Evolutionary conservation across 805 yeast genomes (phyloP), one percentile per base, ranked within the genome.

Genomic region (Candida loeiensis): DNA sequence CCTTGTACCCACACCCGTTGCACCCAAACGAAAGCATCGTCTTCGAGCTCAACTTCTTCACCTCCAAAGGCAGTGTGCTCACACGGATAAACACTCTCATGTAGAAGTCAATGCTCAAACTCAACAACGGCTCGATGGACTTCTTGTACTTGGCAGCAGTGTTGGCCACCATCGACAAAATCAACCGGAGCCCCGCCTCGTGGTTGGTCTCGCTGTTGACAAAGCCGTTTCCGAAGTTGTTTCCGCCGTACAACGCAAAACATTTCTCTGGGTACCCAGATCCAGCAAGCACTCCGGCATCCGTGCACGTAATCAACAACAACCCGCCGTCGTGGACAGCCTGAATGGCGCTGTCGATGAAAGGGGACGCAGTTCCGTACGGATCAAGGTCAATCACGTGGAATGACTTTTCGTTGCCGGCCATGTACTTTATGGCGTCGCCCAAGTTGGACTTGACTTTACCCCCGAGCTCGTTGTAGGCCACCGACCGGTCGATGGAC

Each of bases 261-360:
- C 98, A 91, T 63, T 93, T 93, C 53, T 93, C 99, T 0, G 98
- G 97, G 59, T 91, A 91, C 11, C 95, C 95, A 47, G 83, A 82
- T 14, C 99, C 99, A 1, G 98, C 98, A 39, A 93, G 71, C 1
- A 93, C 96, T 0, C 95, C 95, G 12, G 95, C 74, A 64, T 93
- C 99, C 0, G 99, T 93, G 60, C 99, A 93, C 0, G 99, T 93
- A 3, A 93, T 91, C 37, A 93, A 66, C 48, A 93, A 63, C 31
- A 93, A 54, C 1, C 98, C 99, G 41, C 82, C 90, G 49, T 90
- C 89, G 36, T 75, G 76, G n/a, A 90, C 76, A 22, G 82, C 69
- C 54, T 88, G 95, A 22, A 93, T 69, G 0, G 98, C 97, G 22
- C 93, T 79, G 59, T 93, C 99, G 20, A 93, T 73, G 58, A 93